phyloP scores from a whole-genome alignment of 1,139 yeast genomes.

The Pichia sp. region DNA sequence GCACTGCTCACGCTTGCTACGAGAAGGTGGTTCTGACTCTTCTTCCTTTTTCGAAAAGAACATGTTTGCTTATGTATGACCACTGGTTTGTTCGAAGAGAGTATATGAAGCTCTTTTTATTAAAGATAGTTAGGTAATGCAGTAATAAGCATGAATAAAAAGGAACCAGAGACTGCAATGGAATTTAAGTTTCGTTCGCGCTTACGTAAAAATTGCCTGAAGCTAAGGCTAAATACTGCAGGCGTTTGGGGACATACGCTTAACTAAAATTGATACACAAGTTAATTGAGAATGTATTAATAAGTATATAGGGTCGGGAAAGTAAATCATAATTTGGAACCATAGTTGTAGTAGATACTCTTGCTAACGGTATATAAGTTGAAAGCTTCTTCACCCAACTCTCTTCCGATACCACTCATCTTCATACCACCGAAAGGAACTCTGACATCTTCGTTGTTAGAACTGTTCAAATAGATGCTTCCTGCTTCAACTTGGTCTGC shows the following conservation, averaged over 20 bases:
- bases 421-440: conserved; percentile 84
- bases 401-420: conserved; percentile 84
- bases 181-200: neutral
- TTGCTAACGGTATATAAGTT: conserved; percentile 73
- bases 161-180: neutral
- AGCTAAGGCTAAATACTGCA: neutral
- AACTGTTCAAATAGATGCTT: conserved; percentile 80
- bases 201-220: neutral
- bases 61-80: conserved; percentile 1
- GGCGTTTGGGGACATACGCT: neutral
- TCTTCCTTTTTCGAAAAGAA: conserved; percentile 18
- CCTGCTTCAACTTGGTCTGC: conserved; percentile 72
- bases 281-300: too few species aligned
- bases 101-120: too few species aligned
- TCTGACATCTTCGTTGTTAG: conserved; percentile 71
- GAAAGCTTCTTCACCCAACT: conserved; percentile 80
- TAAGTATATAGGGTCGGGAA: too few species aligned
- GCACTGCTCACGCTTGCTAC: conserved; percentile 53
- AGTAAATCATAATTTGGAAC: conserved; percentile 26
- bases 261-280: neutral
- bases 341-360: conserved; percentile 51
- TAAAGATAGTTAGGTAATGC: too few species aligned
- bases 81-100: too few species aligned
- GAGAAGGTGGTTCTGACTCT: conserved; percentile 43
- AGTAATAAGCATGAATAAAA: too few species aligned